A percentile compares a stretch with the other conserved stretches of the same genome.
phyloP scores from a whole-genome alignment of 2,329 filamentous ascomycete genomes.

The Monosporascus cannonballus region DNA sequence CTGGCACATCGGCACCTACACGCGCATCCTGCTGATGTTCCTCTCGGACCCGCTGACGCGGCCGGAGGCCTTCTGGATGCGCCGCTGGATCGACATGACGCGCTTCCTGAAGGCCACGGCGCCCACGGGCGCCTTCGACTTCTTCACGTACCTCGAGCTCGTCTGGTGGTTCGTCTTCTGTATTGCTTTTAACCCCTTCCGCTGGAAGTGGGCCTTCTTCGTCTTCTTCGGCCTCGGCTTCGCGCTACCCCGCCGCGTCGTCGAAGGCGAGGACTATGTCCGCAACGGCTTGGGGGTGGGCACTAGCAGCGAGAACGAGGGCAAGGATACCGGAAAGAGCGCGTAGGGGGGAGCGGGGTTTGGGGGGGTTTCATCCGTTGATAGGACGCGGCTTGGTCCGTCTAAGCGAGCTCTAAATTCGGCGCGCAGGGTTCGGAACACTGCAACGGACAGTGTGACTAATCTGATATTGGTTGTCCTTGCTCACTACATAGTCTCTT shows the following conservation, averaged over 20 bases:
- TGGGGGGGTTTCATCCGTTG: too few relatives aligned
- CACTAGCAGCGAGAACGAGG: constrained; percentile 19
- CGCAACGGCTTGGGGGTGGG: constrained; percentile 44
- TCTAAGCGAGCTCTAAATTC: too few relatives aligned
- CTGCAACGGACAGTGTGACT: too few relatives aligned
- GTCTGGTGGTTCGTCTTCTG: constrained; percentile 83
- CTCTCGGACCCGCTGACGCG: constrained; percentile 71
- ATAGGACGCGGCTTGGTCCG: too few relatives aligned
- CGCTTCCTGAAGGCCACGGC: constrained; percentile 61
- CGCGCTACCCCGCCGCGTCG: constrained; percentile 58
- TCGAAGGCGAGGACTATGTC: constrained; percentile 58
- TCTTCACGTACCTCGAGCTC: constrained; percentile 82
- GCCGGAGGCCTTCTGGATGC: constrained; percentile 69
- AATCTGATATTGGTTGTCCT: too few relatives aligned
- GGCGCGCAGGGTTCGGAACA: too few relatives aligned
- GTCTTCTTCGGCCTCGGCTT: constrained; percentile 72
- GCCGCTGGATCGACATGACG: constrained; percentile 83
- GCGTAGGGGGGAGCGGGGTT: constrained; percentile 15
- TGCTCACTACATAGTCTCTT: too few relatives aligned
- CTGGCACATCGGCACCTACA: constrained; percentile 88
- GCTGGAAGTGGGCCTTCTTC: constrained; percentile 86
- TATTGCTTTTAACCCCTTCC: constrained; percentile 73
- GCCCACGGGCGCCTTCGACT: constrained; percentile 75
- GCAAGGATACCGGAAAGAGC: constrained; percentile 26
- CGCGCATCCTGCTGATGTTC: constrained; percentile 80